These are phyloP conservation scores for Daedaleopsis nitida DNA, from an alignment of 768 basidiomycete species.

Conservation along the genomic window DNA sequence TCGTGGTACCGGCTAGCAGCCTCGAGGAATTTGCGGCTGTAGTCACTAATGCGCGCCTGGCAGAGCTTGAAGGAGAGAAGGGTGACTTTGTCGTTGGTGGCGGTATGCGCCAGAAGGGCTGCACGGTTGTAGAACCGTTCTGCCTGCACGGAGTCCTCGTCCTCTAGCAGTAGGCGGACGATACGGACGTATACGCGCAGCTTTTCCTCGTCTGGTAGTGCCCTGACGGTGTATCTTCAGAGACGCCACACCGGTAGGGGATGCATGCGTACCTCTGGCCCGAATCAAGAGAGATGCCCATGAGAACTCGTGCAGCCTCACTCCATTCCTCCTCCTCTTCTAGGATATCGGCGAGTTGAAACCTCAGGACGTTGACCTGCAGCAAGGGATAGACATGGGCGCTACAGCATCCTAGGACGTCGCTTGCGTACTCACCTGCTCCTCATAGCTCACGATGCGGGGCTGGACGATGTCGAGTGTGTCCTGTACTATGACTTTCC, in stretches of 20 bases:
- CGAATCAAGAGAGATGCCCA: slow-evolving; percentile 90
- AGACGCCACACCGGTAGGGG: not conserved
- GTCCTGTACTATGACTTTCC: slow-evolving; percentile 75
- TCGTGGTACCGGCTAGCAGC: slow-evolving; percentile 95
- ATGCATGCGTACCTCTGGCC: slow-evolving; percentile 65
- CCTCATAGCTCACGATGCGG: slow-evolving; percentile 89
- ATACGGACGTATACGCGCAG: slow-evolving; percentile 91
- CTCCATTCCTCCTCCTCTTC: slow-evolving; percentile 93
- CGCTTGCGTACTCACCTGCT: slow-evolving; percentile 67
- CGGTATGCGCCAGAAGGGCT: slow-evolving; percentile 76
- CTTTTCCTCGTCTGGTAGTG: slow-evolving; percentile 72
- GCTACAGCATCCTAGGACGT: slow-evolving; percentile 3
- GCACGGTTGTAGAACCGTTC: slow-evolving; percentile 98
- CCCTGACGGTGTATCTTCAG: not conserved
- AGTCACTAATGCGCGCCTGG: slow-evolving; percentile 94
- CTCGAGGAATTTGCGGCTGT: slow-evolving; percentile 89
- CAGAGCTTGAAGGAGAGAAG: slow-evolving; percentile 86
- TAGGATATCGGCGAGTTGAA: slow-evolving; percentile 88
- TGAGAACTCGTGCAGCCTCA: slow-evolving; percentile 88
- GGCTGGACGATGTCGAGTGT: slow-evolving; percentile 72
- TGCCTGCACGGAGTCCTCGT: slow-evolving; percentile 96
- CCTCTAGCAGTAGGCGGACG: slow-evolving; percentile 90
- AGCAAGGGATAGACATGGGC: not conserved
- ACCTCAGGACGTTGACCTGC: slow-evolving; percentile 81
- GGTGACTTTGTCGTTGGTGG: slow-evolving; percentile 76